phyloP scores from a whole-genome alignment of 768 basidiomycete species.

The Leccinum longicurvipes region DNA sequence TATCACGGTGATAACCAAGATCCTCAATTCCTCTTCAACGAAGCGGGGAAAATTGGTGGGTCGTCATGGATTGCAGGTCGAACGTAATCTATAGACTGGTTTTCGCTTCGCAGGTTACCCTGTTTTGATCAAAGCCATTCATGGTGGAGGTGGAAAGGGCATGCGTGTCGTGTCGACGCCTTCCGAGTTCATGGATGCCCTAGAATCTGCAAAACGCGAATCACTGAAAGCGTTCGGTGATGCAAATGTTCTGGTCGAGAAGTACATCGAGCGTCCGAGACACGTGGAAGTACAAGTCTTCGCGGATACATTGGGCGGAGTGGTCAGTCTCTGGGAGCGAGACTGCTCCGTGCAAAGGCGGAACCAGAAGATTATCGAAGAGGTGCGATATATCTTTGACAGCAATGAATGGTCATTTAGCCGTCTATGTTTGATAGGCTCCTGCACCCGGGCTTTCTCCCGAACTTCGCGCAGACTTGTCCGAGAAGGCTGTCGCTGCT shows the following conservation, averaged over 20 bases:
- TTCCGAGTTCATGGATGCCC: slow-evolving; percentile 73
- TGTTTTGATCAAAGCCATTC: slow-evolving; percentile 93
- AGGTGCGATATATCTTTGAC: slow-evolving; percentile 40
- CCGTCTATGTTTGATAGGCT: slow-evolving; percentile 47
- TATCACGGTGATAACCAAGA: slow-evolving; percentile 88
- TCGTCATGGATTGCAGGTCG: background rate
- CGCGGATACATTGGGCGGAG: slow-evolving; percentile 74
- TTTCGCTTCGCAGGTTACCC: slow-evolving; percentile 60
- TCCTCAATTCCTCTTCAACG: slow-evolving; percentile 59
- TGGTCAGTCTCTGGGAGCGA: slow-evolving; percentile 93
- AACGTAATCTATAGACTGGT: background rate
- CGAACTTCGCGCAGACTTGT: slow-evolving; percentile 76
- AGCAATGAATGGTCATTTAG: background rate
- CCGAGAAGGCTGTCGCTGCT: slow-evolving; percentile 87
- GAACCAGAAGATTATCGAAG: slow-evolving; percentile 95
- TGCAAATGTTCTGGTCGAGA: slow-evolving; percentile 83
- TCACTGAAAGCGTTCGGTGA: slow-evolving; percentile 86
- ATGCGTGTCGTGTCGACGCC: slow-evolving; percentile 78
- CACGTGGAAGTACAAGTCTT: slow-evolving; percentile 97
- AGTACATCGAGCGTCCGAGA: slow-evolving; percentile 81
- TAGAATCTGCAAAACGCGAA: slow-evolving; percentile 87
- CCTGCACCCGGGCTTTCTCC: slow-evolving; percentile 85
- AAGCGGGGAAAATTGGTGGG: slow-evolving; percentile 69
- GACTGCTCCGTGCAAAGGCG: slow-evolving; percentile 90
- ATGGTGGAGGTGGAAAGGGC: slow-evolving; percentile 94